Base-by-base conservation (phyloP, 768 basidiomycete species). In the Rhizopogon sp. region DNA sequence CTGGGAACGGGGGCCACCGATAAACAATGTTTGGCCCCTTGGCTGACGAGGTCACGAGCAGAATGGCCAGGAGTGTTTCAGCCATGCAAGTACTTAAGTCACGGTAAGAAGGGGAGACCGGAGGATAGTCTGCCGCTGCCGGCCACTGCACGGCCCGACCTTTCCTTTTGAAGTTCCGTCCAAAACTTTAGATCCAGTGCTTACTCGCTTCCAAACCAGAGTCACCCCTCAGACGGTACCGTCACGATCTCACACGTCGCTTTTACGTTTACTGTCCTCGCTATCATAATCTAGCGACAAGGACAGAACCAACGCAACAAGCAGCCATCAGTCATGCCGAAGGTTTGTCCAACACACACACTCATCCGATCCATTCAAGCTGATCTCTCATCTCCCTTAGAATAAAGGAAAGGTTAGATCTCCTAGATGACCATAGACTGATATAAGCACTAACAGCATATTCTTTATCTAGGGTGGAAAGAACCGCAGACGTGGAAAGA, bases 401-500 rank as follows among this genome's bases (percentile, higher is more conserved):
- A 87, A 87, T 68, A 87, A 87, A 72, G 85, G 85, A 80, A 87
- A 87, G 80, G 85, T 87, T 54, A 52, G 71, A 35, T n/a, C 49
- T 56, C 40, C 29, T 33, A 13, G 16, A 35, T 17, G 33, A 6
- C 22, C 33, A n/a, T 29, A 11, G 22, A 33, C 10, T 10, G 22
- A 43, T 39, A 14, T 2, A 4, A 31, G 6, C 50, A 13, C 43
- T 39, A 33, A 39, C 40, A 45, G 43, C 55, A 42, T 53, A 10
- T 46, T 33, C 17, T 31, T 33, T 49, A 41, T 56, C 60, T 64
- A 99, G 95, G 96, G 96, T 71, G 97, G 96, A 59, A 98, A 99
- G 82, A 99, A 98, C 78, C 84, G 96, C 76, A 83, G 97, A 83
- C 83, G 97, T 76, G 97, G 97, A 81, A 99, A 99, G 84, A 98